phyloP scores from a whole-genome alignment of 352 stramenopile genomes.

The Pythium sp. region DNA sequence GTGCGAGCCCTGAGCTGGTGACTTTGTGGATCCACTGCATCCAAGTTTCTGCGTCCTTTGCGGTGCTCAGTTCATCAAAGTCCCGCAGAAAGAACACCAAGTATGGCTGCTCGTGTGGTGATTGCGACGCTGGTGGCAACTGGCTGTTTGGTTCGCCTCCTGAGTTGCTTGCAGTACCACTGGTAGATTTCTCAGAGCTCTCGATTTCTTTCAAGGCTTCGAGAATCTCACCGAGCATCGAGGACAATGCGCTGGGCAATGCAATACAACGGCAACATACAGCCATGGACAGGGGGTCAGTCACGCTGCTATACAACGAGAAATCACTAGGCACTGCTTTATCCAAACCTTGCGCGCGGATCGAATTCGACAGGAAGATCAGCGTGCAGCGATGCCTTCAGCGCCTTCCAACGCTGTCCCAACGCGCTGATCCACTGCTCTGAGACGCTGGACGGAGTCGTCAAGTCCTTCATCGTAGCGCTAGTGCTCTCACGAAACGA shows the following conservation, averaged over 20 bases:
- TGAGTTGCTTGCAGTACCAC: neutral
- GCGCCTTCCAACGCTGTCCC: slow-evolving; percentile 32
- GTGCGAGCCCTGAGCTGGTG: slow-evolving; percentile 38
- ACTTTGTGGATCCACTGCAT: slow-evolving; percentile 53
- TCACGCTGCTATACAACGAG: neutral
- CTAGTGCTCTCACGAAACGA: slow-evolving; percentile 33
- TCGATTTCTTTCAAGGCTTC: slow-evolving; percentile 14
- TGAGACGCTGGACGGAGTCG: slow-evolving; percentile 20
- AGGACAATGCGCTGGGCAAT: slow-evolving; percentile 1
- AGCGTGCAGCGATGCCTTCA: slow-evolving; percentile 44
- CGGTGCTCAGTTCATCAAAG: slow-evolving; percentile 41
- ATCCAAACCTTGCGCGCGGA: slow-evolving; percentile 21
- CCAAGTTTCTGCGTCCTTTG: slow-evolving; percentile 28
- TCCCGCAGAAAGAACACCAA: slow-evolving; percentile 62
- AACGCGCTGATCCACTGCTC: slow-evolving; percentile 26
- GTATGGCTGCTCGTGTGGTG: neutral
- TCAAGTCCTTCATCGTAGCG: slow-evolving; percentile 32
- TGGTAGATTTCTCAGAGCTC: slow-evolving; percentile 9
- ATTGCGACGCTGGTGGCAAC: slow-evolving; percentile 11
- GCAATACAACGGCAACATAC: neutral
- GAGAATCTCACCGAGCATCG: slow-evolving; percentile 11
- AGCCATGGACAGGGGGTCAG: neutral
- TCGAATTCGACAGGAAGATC: slow-evolving; percentile 43
- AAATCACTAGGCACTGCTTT: no score
- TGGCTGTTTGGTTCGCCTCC: neutral